Percentiles rank a stretch among this genome's conserved stretches.
Conservation (phyloP, 1,139 yeast species). For the Kodamaea plutei region DNA sequence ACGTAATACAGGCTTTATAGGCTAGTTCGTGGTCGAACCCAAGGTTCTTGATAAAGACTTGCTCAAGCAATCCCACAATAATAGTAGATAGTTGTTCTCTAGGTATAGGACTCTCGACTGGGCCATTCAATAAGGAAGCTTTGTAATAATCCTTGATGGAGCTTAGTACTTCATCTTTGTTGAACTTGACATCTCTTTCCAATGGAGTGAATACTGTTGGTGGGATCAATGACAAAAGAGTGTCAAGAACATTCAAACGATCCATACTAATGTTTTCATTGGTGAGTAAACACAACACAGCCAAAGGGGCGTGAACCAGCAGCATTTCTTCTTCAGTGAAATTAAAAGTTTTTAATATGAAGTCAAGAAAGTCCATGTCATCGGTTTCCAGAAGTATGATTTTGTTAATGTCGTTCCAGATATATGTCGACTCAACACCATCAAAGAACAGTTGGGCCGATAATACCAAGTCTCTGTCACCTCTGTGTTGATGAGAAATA, state of each 20-base stretch:
- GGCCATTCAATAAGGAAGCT: constrained; percentile 3
- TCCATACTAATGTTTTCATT: constrained; percentile 12
- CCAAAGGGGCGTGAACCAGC: constrained; percentile 69
- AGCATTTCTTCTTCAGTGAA: constrained; percentile 84
- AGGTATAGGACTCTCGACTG: constrained; percentile 5
- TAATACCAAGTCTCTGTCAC: constrained; percentile 42
- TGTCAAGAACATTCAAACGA: constrained; percentile 35
- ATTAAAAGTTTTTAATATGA: constrained; percentile 61
- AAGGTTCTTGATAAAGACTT: constrained; percentile 5
- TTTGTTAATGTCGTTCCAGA: constrained; percentile 62
- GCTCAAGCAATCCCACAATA: constrained; percentile 3
- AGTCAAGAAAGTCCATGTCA: constrained; percentile 46
- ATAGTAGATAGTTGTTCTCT: constrained; percentile 5
- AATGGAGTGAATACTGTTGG: constrained; percentile 53
- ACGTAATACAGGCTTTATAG: constrained; percentile 9
- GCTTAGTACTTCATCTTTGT: constrained; percentile 3
- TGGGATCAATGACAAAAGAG: constrained; percentile 49
- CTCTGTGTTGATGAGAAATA: constrained; percentile 24
- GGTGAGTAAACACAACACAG: constrained; percentile 44
- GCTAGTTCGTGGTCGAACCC: constrained; percentile 5
- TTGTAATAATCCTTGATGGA: constrained; percentile 8
- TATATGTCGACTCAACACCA: constrained; percentile 72
- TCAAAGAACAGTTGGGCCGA: constrained; percentile 74
- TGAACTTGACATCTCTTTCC: constrained; percentile 13
- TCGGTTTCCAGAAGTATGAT: constrained; percentile 18